Evolutionary conservation across 345 rosid species (phyloP), one percentile per base, ranked within the genome.

Genomic region (Noccaea bulbosa): DNA sequence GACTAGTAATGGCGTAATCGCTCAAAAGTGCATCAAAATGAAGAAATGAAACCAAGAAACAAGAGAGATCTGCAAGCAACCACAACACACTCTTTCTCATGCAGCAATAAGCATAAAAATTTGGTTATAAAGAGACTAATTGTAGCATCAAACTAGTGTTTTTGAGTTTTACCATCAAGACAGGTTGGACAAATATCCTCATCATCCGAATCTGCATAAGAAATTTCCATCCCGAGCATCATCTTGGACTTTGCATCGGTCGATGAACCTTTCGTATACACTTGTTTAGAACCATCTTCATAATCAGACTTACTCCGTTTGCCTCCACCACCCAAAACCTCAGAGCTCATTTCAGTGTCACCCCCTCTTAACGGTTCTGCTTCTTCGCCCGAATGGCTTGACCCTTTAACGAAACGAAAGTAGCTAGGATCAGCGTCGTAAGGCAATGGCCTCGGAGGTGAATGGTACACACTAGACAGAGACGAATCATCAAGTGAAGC

Each of bases 401-500:
- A 86, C 50, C 95, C 96, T 59, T 89, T 91, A 65, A 77, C 77
- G 52, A 83, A 41, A 20, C 79, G 75, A 38, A 70, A 76, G 67
- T 46, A 70, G 17, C 79, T 85, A 58, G 93, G 87, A 74, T 88
- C 92, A 17, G 80, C 86, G 69, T 94, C 97, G 71, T 92, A 94
- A 80, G 99, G 99, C 86, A 94, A 73, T 3, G 98, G 98, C 76
- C 85, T 86, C 37, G 99, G 99, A 78, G 98, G 93, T 83, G 99
- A 87, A 40, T 80, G 91, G 69, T 77, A 89, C 80, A 84, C 83
- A 76, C 78, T 87, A 72, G 97, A 86, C 44, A 94, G 81, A 72
- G 96, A 56, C 2, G 62, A 88, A 80, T 87, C 85, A 75, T 88
- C 98, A 46, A 79, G 83, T 16, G 92, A 83, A 32, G 83, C 74